Conservation (phyloP, 495 filamentous ascomycete species). For the Xylaria castorea region DNA sequence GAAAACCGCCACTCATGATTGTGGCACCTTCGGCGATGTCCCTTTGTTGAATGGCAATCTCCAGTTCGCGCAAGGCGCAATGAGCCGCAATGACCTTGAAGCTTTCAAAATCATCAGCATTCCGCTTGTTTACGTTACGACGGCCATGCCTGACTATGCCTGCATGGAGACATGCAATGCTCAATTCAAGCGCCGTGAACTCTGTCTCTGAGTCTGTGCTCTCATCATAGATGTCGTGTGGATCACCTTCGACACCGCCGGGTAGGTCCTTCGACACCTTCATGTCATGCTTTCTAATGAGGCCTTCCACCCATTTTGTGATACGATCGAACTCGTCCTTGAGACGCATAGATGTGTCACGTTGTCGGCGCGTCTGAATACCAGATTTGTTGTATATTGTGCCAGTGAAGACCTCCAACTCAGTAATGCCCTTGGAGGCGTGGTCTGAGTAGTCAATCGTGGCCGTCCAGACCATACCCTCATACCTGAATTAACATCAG, state of each 20-base stretch:
- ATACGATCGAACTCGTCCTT: constrained; percentile 67
- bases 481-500: constrained; percentile 61
- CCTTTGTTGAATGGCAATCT: constrained; percentile 25
- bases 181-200: constrained; percentile 45
- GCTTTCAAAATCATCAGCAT: constrained; percentile 39
- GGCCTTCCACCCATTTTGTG: constrained; percentile 50
- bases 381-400: constrained; percentile 71
- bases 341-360: constrained; percentile 66
- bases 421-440: constrained; percentile 62
- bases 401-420: constrained; percentile 80
- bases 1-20: constrained; percentile 25
- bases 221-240: constrained; percentile 15
- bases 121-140: constrained; percentile 17
- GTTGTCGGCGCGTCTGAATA: constrained; percentile 63
- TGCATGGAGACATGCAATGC: constrained; percentile 47
- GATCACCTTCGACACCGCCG: constrained; percentile 32
- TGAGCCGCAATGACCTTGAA: constrained; percentile 51
- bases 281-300: constrained; percentile 52
- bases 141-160: constrained; percentile 10
- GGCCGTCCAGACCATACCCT: constrained; percentile 62
- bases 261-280: constrained; percentile 44
- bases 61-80: constrained; percentile 46
- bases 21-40: constrained; percentile 28
- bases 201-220: neutral
- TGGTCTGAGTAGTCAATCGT: constrained; percentile 67